phyloP scores from a whole-genome alignment of 2,329 filamentous ascomycete species.

The Beauveria asiatica region DNA sequence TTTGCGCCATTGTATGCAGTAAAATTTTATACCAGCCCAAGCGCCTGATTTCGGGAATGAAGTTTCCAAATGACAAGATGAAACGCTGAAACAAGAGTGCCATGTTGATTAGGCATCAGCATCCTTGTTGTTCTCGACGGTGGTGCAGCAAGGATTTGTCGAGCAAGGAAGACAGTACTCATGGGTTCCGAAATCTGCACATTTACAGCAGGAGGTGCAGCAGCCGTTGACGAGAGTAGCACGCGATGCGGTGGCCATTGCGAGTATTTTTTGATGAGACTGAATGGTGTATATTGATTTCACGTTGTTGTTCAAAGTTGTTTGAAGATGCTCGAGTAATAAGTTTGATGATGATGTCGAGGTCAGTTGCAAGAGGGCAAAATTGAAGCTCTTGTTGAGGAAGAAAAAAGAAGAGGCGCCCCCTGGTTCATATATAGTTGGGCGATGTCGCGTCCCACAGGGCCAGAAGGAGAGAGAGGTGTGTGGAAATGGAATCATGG shows the following conservation, averaged over 20 bases:
- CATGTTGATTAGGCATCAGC: neutral
- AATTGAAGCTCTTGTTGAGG: too few relatives aligned
- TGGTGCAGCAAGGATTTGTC: conserved; percentile 18
- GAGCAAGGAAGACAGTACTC: conserved; percentile 24
- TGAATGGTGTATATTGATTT: neutral
- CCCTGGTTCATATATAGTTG: neutral
- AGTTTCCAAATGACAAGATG: neutral
- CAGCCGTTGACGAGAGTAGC: conserved; percentile 15
- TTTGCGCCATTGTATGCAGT: conserved; percentile 4
- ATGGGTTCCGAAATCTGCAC: conserved; percentile 23
- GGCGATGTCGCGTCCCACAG: conserved; percentile 1
- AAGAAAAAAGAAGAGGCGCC: neutral
- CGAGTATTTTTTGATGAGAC: neutral
- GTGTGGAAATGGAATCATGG: neutral
- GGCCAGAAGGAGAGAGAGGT: conserved; percentile 1
- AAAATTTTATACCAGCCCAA: neutral
- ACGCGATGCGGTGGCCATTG: conserved; percentile 9
- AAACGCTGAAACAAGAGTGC: neutral
- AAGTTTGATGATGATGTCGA: too few relatives aligned
- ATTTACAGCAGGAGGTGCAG: conserved; percentile 25
- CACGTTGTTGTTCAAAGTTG: too few relatives aligned
- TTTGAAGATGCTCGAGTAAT: too few relatives aligned
- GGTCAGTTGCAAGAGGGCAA: too few relatives aligned
- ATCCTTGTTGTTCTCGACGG: neutral
- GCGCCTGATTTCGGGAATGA: neutral